Conservation (phyloP, 495 filamentous ascomycete genomes). For the Pyrenula massariospora region DNA sequence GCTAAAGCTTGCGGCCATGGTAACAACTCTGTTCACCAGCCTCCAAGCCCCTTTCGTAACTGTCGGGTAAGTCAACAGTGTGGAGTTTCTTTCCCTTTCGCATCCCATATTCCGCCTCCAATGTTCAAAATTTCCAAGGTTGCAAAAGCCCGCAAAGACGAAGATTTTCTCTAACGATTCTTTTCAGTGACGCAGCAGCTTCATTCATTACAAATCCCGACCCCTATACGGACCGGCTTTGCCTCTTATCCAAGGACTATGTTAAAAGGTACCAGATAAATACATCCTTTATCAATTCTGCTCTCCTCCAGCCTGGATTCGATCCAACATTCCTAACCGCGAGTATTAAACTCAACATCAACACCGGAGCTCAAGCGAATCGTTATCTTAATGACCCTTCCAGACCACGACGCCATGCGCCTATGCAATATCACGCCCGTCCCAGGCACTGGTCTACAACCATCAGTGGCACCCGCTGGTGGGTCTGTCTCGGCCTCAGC, state of each 20-base stretch:
- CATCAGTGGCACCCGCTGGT: slow-evolving; percentile 3
- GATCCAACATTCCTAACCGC: neutral
- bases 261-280: neutral
- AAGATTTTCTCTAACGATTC: too few species aligned
- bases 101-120: too few species aligned
- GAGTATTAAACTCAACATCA: neutral
- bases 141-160: too few species aligned
- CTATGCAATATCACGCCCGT: slow-evolving; percentile 6
- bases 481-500: slow-evolving; percentile 5
- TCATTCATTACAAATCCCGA: slow-evolving; percentile 14
- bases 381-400: neutral
- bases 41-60: slow-evolving; percentile 7
- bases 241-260: slow-evolving; percentile 9
- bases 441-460: neutral
- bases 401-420: slow-evolving; percentile 2
- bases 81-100: neutral
- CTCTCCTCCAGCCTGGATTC: neutral
- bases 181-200: slow-evolving; percentile 10
- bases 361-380: neutral
- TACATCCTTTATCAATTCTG: neutral
- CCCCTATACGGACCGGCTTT: slow-evolving; percentile 8
- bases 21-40: slow-evolving; percentile 5
- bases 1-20: slow-evolving; percentile 13
- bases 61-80: slow-evolving; percentile 4
- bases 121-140: too few species aligned